Evolutionary conservation across 2,329 filamentous ascomycete species (phyloP).

Genomic region (Trichoderma sp.): DNA sequence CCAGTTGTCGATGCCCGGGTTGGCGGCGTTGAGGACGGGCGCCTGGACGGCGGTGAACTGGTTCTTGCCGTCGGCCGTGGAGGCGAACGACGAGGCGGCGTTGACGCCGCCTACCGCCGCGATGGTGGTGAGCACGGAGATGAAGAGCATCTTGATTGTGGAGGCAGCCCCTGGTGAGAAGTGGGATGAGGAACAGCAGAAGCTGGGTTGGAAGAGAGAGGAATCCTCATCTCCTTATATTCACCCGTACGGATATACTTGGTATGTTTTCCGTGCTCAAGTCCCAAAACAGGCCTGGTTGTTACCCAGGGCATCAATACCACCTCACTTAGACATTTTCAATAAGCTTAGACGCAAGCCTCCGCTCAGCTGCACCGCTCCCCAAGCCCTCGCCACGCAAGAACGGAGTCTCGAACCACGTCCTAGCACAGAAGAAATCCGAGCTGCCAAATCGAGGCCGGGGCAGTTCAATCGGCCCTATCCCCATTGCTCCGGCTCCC

Average conservation of each 20-base stretch:
- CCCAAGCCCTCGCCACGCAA: neutral
- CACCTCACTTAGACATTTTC: slow-evolving; percentile 8
- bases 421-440: neutral
- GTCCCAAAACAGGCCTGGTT: neutral
- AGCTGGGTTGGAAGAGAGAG: neutral
- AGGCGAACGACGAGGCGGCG: slow-evolving; percentile 34
- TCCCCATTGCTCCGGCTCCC: slow-evolving; percentile 5
- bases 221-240: slow-evolving; percentile 26
- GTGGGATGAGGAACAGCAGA: neutral
- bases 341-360: slow-evolving; percentile 22
- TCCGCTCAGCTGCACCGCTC: neutral
- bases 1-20: slow-evolving; percentile 43
- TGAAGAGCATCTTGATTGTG: slow-evolving; percentile 20
- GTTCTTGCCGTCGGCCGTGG: slow-evolving; percentile 43
- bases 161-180: neutral
- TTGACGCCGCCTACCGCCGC: slow-evolving; percentile 24
- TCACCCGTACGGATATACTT: neutral
- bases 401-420: neutral
- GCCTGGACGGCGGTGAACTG: slow-evolving; percentile 41
- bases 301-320: neutral
- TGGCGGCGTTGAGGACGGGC: slow-evolving; percentile 41
- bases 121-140: slow-evolving; percentile 25
- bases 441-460: slow-evolving; percentile 7
- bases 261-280: neutral
- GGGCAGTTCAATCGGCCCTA: slow-evolving; percentile 26